Evolutionary conservation across 2,329 filamentous ascomycete genomes (phyloP).

Genomic region (Microcera coccophila): DNA sequence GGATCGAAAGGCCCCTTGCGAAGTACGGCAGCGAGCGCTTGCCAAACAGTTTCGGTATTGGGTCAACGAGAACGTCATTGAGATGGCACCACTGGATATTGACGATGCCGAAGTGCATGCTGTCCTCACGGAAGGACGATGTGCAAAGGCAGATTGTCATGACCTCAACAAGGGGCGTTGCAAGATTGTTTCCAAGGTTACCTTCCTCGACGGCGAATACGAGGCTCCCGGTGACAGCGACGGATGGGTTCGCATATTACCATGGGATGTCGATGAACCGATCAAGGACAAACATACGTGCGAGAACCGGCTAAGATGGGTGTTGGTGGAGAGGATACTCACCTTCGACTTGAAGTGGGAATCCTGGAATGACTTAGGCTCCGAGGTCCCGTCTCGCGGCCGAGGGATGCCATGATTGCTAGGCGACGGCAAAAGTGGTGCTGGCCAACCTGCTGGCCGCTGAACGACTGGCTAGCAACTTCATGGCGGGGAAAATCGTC

Average conservation of each 20-base stretch:
- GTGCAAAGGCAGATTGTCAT: conserved; percentile 33
- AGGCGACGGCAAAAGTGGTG: too few relatives aligned
- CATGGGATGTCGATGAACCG: conserved; percentile 29
- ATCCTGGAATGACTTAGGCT: conserved; percentile 27
- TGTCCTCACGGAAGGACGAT: conserved; percentile 34
- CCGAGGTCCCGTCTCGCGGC: conserved; percentile 18
- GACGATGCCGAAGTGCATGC: conserved; percentile 33
- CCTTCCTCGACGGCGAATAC: conserved; percentile 35
- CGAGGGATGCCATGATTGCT: conserved; percentile 4
- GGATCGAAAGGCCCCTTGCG: conserved; percentile 29
- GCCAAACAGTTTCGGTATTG: conserved; percentile 39
- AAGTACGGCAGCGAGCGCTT: conserved; percentile 29
- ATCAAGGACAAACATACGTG: conserved; percentile 24
- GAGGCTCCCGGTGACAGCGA: conserved; percentile 19
- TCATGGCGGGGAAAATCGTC: too few relatives aligned
- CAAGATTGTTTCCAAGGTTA: conserved; percentile 38
- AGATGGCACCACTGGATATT: conserved; percentile 35
- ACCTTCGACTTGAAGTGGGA: conserved; percentile 37
- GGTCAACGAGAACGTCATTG: conserved; percentile 36
- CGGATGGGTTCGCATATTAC: conserved; percentile 32
- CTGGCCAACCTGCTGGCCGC: too few relatives aligned
- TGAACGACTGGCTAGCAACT: too few relatives aligned
- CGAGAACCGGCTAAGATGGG: conserved; percentile 36
- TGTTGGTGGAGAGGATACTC: conserved; percentile 36
- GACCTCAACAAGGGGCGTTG: conserved; percentile 34